phyloP scores from a whole-genome alignment of 257 asterid genomes.

The Henckelia pumila region DNA sequence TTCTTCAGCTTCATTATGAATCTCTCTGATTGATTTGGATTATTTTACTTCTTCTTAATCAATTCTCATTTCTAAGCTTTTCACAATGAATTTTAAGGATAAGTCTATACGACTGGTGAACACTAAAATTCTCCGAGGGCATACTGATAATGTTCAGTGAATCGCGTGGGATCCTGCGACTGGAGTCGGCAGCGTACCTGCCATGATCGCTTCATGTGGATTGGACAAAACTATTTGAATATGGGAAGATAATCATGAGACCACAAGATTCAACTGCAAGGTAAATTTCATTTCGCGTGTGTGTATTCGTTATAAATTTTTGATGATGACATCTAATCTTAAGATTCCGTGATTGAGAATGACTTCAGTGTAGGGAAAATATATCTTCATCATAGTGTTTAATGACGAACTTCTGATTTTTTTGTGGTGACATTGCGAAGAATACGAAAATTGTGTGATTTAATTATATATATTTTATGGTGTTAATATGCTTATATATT shows the following conservation, averaged over 20 bases:
- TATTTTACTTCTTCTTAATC: no score
- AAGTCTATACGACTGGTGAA: conserved; percentile 56
- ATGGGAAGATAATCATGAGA: conserved; percentile 60
- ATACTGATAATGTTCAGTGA: conserved; percentile 82
- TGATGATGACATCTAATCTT: not conserved
- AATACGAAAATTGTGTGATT: not conserved
- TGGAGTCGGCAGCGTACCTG: conserved; percentile 61
- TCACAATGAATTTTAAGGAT: conserved; percentile 47
- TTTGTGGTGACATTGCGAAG: no score
- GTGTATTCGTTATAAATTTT: not conserved
- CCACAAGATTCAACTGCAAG: conserved; percentile 76
- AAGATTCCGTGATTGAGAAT: not conserved
- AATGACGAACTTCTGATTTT: no score
- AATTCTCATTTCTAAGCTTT: no score
- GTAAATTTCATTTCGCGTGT: conserved; percentile 23
- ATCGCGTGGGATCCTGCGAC: conserved; percentile 88
- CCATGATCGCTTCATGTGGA: conserved; percentile 88
- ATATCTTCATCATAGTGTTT: no score
- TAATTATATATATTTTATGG: not conserved
- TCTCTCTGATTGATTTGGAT: no score
- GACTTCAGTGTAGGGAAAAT: no score
- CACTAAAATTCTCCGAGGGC: conserved; percentile 73
- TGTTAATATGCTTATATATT: conserved; percentile 1
- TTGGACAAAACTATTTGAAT: conserved; percentile 83
- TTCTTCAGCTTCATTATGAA: no score